These are phyloP conservation scores for Wickerhamiella lipophila DNA, from an alignment of 805 yeast species.

Conservation along the genomic window DNA sequence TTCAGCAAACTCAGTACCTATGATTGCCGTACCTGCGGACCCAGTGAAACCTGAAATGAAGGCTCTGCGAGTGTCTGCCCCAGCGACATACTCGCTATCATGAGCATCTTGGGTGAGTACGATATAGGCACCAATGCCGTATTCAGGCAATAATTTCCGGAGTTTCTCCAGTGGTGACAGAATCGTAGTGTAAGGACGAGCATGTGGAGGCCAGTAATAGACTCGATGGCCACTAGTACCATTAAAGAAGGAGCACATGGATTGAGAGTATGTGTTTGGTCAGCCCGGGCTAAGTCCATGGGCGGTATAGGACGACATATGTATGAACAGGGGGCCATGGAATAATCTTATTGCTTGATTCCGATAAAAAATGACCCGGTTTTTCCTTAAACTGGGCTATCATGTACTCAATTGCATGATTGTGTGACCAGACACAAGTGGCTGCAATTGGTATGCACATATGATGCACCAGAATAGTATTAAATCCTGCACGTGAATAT, in stretches of 20 bases:
- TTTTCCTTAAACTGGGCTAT: too few relatives aligned
- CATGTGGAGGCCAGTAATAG: constrained; percentile 11
- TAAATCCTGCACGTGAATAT: too few relatives aligned
- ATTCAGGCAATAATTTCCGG: constrained; percentile 49
- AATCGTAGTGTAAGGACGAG: constrained; percentile 10
- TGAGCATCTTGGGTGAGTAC: constrained; percentile 89
- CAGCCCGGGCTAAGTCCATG: too few relatives aligned
- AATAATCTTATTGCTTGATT: too few relatives aligned
- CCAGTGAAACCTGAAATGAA: constrained; percentile 83
- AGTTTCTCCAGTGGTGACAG: constrained; percentile 41
- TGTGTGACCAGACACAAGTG: not conserved
- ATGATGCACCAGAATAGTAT: not conserved
- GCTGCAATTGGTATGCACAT: not conserved
- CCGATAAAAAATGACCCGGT: too few relatives aligned
- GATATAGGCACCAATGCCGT: constrained; percentile 58
- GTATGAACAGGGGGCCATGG: too few relatives aligned
- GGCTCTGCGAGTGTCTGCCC: constrained; percentile 68
- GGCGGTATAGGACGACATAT: too few relatives aligned
- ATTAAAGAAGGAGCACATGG: constrained; percentile 2
- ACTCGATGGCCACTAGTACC: constrained; percentile 11
- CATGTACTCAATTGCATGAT: not conserved
- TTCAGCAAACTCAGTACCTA: constrained; percentile 58
- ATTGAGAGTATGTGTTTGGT: not conserved
- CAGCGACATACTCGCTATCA: constrained; percentile 77
- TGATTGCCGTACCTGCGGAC: constrained; percentile 80